Conservation (phyloP, 1,284 basidiomycete genomes). For the Naganishia sp. region DNA sequence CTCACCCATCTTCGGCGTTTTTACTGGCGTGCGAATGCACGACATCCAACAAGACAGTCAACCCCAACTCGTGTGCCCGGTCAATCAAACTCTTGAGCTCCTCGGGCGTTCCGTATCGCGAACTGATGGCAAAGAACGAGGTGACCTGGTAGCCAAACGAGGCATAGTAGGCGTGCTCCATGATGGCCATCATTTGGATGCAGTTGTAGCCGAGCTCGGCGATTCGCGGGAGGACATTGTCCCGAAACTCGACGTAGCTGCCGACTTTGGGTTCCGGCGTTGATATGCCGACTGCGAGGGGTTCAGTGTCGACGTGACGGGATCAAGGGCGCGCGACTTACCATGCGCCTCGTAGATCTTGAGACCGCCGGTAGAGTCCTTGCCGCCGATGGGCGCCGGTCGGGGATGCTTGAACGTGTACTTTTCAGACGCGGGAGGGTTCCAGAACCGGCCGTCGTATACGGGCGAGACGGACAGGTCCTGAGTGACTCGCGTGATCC, state of each 20-base stretch:
- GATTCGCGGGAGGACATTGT: conserved; percentile 81
- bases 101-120: conserved; percentile 90
- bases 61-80: conserved; percentile 87
- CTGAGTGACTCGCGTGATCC: conserved; percentile 94
- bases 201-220: conserved; percentile 90
- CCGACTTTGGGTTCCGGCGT: conserved; percentile 83
- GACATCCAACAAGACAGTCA: conserved; percentile 91
- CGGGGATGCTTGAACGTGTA: conserved; percentile 82
- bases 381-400: conserved; percentile 55
- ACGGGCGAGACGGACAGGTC: conserved; percentile 84
- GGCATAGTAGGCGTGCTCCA: conserved; percentile 99
- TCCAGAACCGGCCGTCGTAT: conserved; percentile 99
- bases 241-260: conserved; percentile 93
- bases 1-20: conserved; percentile 81
- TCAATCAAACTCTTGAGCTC: conserved; percentile 94
- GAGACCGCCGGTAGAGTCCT: conserved; percentile 57
- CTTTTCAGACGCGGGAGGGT: conserved; percentile 69
- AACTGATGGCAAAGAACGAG: conserved; percentile 95
- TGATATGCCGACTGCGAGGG: conserved; percentile 78
- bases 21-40: conserved; percentile 99
- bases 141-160: conserved; percentile 98
- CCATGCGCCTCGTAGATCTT: conserved; percentile 94
- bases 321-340: conserved; percentile 37
- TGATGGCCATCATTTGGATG: conserved; percentile 95
- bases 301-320: not conserved